phyloP scores from a whole-genome alignment of 2,329 filamentous ascomycete genomes.

The Didymella glomerata region DNA sequence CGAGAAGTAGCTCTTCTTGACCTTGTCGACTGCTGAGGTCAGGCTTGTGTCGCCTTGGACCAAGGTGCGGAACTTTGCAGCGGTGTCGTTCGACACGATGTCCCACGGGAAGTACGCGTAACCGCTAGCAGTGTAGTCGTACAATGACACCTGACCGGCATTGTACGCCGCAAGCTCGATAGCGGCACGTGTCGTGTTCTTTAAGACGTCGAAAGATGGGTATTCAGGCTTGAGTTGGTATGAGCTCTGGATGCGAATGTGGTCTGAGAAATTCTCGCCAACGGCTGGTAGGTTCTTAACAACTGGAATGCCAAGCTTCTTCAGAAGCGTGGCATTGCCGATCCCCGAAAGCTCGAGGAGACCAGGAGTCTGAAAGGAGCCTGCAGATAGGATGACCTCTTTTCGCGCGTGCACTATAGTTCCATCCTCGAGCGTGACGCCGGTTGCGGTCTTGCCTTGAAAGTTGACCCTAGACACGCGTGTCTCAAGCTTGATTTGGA shows the following conservation, averaged over 20 bases:
- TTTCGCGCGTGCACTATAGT: conserved; percentile 40
- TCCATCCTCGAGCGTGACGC: conserved; percentile 45
- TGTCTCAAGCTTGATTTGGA: conserved; percentile 51
- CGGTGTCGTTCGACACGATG: conserved; percentile 47
- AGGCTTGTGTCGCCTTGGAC: conserved; percentile 38
- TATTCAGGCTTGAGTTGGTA: conserved; percentile 37
- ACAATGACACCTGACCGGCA: conserved; percentile 45
- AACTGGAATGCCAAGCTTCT: conserved; percentile 30
- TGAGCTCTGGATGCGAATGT: conserved; percentile 40
- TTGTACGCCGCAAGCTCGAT: conserved; percentile 53
- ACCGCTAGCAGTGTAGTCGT: conserved; percentile 53
- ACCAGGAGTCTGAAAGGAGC: conserved; percentile 38
- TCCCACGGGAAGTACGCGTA: conserved; percentile 57
- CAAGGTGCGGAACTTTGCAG: conserved; percentile 42
- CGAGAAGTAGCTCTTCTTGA: conserved; percentile 47
- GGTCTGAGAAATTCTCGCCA: conserved; percentile 47
- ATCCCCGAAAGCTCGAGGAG: conserved; percentile 41
- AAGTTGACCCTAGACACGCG: conserved; percentile 54
- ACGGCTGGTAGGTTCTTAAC: conserved; percentile 33
- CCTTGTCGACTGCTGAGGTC: conserved; percentile 27
- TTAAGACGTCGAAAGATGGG: conserved; percentile 36
- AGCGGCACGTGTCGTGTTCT: conserved; percentile 46
- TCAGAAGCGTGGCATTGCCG: conserved; percentile 28
- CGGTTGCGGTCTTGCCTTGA: conserved; percentile 36
- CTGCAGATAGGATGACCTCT: conserved; percentile 42